phyloP scores from a whole-genome alignment of 148 eudicot species.

The Chenopodium album region DNA sequence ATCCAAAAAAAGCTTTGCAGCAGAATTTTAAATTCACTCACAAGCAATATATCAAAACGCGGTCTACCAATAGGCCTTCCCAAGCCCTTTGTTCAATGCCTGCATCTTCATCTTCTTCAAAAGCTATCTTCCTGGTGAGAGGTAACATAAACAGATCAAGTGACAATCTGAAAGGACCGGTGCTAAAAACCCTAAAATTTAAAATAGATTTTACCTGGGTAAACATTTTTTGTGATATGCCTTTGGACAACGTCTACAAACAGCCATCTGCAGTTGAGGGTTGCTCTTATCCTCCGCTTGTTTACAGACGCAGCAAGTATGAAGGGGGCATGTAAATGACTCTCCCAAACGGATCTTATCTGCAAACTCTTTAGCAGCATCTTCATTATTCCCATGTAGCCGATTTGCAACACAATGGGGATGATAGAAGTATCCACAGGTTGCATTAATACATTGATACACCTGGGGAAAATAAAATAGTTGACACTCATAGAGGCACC shows the following conservation, averaged over 20 bases:
- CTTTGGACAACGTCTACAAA: slow-evolving; percentile 83
- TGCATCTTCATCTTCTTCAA: slow-evolving; percentile 44
- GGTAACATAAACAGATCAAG: slow-evolving; percentile 21
- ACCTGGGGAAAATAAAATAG: slow-evolving; percentile 36
- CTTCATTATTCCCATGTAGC: slow-evolving; percentile 46
- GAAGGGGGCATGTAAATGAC: slow-evolving; percentile 67
- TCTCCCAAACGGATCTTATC: slow-evolving; percentile 57
- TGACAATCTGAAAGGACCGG: neutral
- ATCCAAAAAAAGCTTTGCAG: neutral
- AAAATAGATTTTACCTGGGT: slow-evolving; percentile 46
- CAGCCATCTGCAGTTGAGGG: slow-evolving; percentile 61
- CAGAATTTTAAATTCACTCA: slow-evolving; percentile 35
- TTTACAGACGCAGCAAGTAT: slow-evolving; percentile 57
- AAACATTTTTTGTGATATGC: slow-evolving; percentile 78
- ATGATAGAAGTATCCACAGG: slow-evolving; percentile 88
- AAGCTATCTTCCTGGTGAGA: slow-evolving; percentile 45
- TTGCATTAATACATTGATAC: slow-evolving; percentile 67
- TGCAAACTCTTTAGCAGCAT: slow-evolving; percentile 42
- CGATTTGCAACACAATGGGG: slow-evolving; percentile 68
- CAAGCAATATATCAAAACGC: slow-evolving; percentile 73
- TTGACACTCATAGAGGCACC: neutral
- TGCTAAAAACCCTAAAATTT: too few relatives aligned
- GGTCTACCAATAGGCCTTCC: slow-evolving; percentile 54
- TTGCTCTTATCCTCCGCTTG: slow-evolving; percentile 48
- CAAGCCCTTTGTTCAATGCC: slow-evolving; percentile 60